Conservation (phyloP, 163 green algal species). For the Dunaliella salina region DNA sequence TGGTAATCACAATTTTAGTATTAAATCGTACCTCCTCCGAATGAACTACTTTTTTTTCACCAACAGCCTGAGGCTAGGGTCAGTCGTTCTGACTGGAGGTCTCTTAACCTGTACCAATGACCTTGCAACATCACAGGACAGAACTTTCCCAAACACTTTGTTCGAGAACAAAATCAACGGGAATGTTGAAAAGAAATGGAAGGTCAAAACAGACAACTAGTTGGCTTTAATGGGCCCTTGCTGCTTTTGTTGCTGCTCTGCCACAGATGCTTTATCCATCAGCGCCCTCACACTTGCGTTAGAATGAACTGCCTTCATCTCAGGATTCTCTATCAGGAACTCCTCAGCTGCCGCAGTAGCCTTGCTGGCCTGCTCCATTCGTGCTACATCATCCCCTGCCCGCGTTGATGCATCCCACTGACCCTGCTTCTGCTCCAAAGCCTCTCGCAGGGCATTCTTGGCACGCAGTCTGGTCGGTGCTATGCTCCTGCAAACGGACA, state of each 20-base stretch:
- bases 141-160: too few species aligned
- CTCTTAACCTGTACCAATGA: too few species aligned
- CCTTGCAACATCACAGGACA: too few species aligned
- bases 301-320: constrained; percentile 22
- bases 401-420: constrained; percentile 22
- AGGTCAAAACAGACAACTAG: too few species aligned
- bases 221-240: background rate
- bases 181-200: too few species aligned
- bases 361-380: constrained; percentile 14
- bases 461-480: background rate
- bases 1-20: too few species aligned
- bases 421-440: background rate
- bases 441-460: background rate
- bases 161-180: too few species aligned
- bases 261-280: constrained; percentile 2
- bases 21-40: too few species aligned
- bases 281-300: constrained; percentile 19
- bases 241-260: background rate
- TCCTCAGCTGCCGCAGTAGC: constrained; percentile 9
- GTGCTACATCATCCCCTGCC: constrained; percentile 17
- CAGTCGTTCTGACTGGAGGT: too few species aligned
- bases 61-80: too few species aligned
- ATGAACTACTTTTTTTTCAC: too few species aligned
- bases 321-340: constrained; percentile 32
- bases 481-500: background rate